A percentile compares a stretch with the other conserved stretches of the same genome.
Evolutionary conservation across 495 filamentous ascomycete genomes (phyloP).

Genomic region (Annulohypoxylon bovei): DNA sequence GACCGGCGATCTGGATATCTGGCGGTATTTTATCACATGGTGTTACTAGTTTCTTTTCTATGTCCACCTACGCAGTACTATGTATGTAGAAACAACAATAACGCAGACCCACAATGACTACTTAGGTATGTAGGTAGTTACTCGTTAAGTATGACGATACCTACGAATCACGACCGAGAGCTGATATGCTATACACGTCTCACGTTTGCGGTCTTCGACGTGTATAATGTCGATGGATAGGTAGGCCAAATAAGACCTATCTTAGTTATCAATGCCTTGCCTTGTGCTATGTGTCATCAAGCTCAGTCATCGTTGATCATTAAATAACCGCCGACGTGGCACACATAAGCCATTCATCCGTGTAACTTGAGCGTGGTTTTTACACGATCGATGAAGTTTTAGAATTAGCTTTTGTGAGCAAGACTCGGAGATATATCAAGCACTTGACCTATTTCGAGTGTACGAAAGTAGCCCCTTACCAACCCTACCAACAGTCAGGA

Average conservation of each 20-base stretch:
- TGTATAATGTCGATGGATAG: background rate
- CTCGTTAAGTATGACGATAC: slow-evolving; percentile 15
- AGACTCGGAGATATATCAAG: slow-evolving; percentile 23
- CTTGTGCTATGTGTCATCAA: slow-evolving; percentile 25
- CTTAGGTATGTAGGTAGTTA: background rate
- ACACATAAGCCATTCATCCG: slow-evolving; percentile 20
- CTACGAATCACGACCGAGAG: slow-evolving; percentile 6
- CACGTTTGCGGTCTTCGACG: background rate
- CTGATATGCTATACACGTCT: background rate
- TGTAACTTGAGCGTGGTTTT: slow-evolving; percentile 25
- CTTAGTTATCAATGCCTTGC: slow-evolving; percentile 11
- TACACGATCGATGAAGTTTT: background rate
- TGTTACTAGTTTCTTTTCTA: slow-evolving; percentile 14
- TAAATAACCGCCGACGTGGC: slow-evolving; percentile 35
- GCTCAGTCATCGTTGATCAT: slow-evolving; percentile 24
- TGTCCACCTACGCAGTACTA: background rate
- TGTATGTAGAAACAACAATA: background rate
- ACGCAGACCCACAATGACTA: background rate
- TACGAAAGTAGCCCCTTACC: slow-evolving; percentile 4
- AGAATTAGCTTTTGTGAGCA: slow-evolving; percentile 13
- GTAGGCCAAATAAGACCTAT: background rate
- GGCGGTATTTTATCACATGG: slow-evolving; percentile 36
- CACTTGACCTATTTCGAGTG: slow-evolving; percentile 8
- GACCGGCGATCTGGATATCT: slow-evolving; percentile 36
- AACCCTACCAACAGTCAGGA: slow-evolving; percentile 6